Evolutionary conservation across 495 filamentous ascomycete species (phyloP).

Genomic region (Penicillium roqueforti): DNA sequence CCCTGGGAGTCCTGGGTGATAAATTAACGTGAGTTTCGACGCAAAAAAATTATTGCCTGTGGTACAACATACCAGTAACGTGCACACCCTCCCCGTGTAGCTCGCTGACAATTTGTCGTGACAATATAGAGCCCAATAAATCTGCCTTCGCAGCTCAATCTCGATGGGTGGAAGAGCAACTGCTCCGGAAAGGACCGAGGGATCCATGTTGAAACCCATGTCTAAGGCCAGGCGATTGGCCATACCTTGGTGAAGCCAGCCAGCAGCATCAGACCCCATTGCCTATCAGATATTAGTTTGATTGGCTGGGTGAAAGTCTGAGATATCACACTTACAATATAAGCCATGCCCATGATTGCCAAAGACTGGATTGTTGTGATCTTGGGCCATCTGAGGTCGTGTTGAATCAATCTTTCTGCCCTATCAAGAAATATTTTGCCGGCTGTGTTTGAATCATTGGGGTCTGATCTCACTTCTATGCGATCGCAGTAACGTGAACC

Average conservation of each 20-base stretch:
- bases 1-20: conserved; percentile 25
- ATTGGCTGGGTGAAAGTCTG: background rate
- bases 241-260: conserved; percentile 31
- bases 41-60: too few relatives aligned
- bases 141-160: conserved; percentile 28
- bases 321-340: conserved; percentile 19
- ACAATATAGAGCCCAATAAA: conserved; percentile 31
- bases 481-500: conserved; percentile 70
- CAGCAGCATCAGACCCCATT: conserved; percentile 27
- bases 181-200: conserved; percentile 19
- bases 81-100: conserved; percentile 31
- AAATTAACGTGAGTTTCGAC: background rate
- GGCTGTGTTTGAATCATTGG: conserved; percentile 56
- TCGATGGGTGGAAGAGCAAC: conserved; percentile 21
- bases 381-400: conserved; percentile 52
- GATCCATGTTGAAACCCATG: conserved; percentile 32
- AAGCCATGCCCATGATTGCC: conserved; percentile 57
- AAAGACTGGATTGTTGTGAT: conserved; percentile 77
- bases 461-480: conserved; percentile 57
- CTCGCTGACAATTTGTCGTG: conserved; percentile 30
- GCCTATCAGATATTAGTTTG: conserved; percentile 12
- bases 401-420: conserved; percentile 52
- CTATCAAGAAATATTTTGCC: conserved; percentile 72
- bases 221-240: conserved; percentile 26
- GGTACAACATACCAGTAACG: conserved; percentile 22